phyloP scores from a whole-genome alignment of 129 eudicot species.

The Lactuca saligna region DNA sequence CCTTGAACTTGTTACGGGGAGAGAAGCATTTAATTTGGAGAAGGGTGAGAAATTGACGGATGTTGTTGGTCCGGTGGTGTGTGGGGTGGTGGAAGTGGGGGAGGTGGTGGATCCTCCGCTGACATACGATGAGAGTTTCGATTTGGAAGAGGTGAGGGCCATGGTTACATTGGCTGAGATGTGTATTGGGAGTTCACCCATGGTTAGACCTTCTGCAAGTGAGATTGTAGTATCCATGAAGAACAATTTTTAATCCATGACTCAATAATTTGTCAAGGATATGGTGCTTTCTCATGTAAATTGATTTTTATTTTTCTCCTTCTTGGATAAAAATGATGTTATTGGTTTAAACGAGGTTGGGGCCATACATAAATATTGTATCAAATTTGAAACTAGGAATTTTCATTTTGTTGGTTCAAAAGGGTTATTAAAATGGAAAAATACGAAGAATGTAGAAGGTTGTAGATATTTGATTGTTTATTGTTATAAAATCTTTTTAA shows the following conservation, averaged over 20 bases:
- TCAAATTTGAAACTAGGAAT: not conserved
- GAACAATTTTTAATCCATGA: slow-evolving; percentile 6
- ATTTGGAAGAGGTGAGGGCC: slow-evolving; percentile 52
- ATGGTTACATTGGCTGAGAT: slow-evolving; percentile 47
- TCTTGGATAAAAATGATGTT: not conserved
- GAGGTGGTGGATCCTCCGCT: slow-evolving; percentile 55
- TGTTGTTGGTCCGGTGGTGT: slow-evolving; percentile 29
- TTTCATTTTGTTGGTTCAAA: too few relatives aligned
- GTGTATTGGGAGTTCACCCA: slow-evolving; percentile 51
- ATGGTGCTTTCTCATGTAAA: not conserved
- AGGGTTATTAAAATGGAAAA: not conserved
- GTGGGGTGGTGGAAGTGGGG: slow-evolving; percentile 38
- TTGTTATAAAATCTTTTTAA: not conserved
- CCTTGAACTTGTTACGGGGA: slow-evolving; percentile 68
- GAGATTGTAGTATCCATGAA: slow-evolving; percentile 47
- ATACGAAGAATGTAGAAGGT: not conserved
- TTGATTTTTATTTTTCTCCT: not conserved
- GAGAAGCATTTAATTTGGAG: slow-evolving; percentile 46
- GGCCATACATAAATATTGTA: not conserved
- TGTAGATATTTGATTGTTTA: not conserved
- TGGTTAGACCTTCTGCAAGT: slow-evolving; percentile 56
- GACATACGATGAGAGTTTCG: slow-evolving; percentile 15
- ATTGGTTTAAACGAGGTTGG: not conserved
- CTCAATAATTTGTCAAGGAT: not conserved
- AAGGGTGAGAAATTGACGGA: slow-evolving; percentile 44